Conservation (phyloP, 106 monocot genomes). For the Allium sativum region DNA sequence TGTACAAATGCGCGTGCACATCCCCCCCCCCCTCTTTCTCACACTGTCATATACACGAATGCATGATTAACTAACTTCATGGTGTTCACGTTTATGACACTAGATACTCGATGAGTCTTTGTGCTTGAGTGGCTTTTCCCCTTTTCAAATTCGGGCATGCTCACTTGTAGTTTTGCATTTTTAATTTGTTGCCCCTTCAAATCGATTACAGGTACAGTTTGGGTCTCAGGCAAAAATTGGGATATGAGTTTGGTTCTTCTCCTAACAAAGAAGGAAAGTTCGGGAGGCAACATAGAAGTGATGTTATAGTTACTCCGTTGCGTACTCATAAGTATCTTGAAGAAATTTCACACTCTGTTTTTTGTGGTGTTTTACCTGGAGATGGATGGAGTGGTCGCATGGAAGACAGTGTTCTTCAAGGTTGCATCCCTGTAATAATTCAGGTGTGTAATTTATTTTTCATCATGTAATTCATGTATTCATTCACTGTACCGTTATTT, state of each 20-base stretch:
- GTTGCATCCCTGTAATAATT: slow-evolving; percentile 92
- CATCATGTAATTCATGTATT: not conserved
- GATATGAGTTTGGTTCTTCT: slow-evolving; percentile 74
- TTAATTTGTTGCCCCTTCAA: not conserved
- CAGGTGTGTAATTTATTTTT: slow-evolving; percentile 38
- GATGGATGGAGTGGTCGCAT: slow-evolving; percentile 95
- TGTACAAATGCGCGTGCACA: too few relatives aligned
- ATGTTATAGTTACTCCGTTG: slow-evolving; percentile 64
- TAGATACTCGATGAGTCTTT: too few relatives aligned
- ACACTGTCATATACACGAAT: too few relatives aligned
- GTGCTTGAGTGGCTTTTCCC: too few relatives aligned
- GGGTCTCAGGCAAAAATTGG: slow-evolving; percentile 81
- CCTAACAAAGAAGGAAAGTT: slow-evolving; percentile 74
- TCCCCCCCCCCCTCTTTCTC: too few relatives aligned
- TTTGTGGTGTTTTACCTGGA: slow-evolving; percentile 92
- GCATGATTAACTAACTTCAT: too few relatives aligned
- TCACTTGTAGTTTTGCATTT: not conserved
- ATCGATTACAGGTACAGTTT: slow-evolving; percentile 76
- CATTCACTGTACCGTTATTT: not conserved
- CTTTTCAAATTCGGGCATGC: too few relatives aligned
- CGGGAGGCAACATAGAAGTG: slow-evolving; percentile 50
- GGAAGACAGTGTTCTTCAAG: slow-evolving; percentile 86
- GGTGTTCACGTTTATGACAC: too few relatives aligned
- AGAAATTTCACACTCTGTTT: slow-evolving; percentile 66
- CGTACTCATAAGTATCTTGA: slow-evolving; percentile 46